A percentile compares a stretch with the other conserved stretches of the same genome.
Conservation (phyloP, 495 filamentous ascomycete species). For the Tuber magnatum region DNA sequence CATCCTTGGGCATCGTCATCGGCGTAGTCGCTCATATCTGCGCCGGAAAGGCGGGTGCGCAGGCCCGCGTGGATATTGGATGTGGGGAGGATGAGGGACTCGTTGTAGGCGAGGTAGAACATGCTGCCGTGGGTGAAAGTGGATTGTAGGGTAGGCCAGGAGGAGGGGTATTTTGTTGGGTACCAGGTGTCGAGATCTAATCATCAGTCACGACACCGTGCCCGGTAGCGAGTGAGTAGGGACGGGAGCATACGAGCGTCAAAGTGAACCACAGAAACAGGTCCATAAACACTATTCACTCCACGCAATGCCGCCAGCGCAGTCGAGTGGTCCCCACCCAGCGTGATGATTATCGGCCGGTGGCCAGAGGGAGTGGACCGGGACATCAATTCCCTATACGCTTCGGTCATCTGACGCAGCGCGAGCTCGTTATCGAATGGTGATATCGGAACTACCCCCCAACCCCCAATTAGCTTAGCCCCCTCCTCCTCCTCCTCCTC, state of each 20-base stretch:
- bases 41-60: constrained; percentile 62
- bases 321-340: constrained; percentile 77
- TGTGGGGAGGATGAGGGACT: constrained; percentile 58
- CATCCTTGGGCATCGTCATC: constrained; percentile 59
- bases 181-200: constrained; percentile 71
- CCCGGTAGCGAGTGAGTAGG: neutral
- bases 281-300: constrained; percentile 61
- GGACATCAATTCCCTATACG: constrained; percentile 58
- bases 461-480: neutral
- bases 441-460: constrained; percentile 54
- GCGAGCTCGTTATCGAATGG: constrained; percentile 73
- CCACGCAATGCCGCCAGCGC: constrained; percentile 69
- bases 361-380: constrained; percentile 47
- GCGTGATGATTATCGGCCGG: constrained; percentile 63
- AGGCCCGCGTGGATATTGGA: constrained; percentile 64
- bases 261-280: constrained; percentile 75
- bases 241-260: constrained; percentile 50
- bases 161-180: constrained; percentile 66
- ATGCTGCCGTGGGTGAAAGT: constrained; percentile 78
- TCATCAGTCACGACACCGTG: neutral
- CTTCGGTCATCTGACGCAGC: constrained; percentile 67
- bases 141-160: constrained; percentile 62
- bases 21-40: constrained; percentile 59
- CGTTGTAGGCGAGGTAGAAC: constrained; percentile 73
- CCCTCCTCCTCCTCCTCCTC: no score